These are phyloP conservation scores for Exserohilum rostratum DNA, from an alignment of 2,329 filamentous ascomycete genomes.

Conservation along the genomic window DNA sequence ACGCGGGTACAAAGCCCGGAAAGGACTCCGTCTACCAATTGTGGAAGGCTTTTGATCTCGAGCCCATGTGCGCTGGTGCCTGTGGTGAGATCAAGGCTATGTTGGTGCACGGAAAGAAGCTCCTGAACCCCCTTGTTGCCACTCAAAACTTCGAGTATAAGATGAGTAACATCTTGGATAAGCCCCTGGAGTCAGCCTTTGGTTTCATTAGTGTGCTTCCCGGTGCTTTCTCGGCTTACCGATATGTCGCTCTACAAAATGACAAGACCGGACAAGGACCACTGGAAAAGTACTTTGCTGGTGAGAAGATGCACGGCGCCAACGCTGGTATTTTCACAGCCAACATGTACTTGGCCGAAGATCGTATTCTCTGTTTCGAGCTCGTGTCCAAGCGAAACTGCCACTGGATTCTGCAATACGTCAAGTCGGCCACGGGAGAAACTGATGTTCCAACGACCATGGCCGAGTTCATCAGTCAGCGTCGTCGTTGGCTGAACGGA, in stretches of 20 bases:
- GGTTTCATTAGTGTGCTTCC: conserved; percentile 97
- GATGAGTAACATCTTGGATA: conserved; percentile 99
- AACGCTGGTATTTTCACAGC: conserved; percentile 96
- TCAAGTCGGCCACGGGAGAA: conserved; percentile 96
- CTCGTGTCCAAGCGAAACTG: conserved; percentile 97
- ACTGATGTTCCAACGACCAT: conserved; percentile 96
- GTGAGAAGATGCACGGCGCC: conserved; percentile 92
- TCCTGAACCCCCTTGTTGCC: conserved; percentile 91
- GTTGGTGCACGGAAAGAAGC: conserved; percentile 84
- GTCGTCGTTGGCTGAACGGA: conserved; percentile 96
- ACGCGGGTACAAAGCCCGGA: conserved; percentile 94
- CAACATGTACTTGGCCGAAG: conserved; percentile 99
- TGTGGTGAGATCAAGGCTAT: conserved; percentile 99
- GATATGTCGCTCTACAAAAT: conserved; percentile 92
- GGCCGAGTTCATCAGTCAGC: conserved; percentile 92
- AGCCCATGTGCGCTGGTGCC: conserved; percentile 96
- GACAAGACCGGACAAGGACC: conserved; percentile 94
- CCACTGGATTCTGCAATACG: conserved; percentile 96
- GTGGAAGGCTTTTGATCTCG: conserved; percentile 97
- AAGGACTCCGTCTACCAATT: conserved; percentile 95
- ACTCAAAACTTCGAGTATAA: conserved; percentile 99
- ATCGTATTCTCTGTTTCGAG: conserved; percentile 98
- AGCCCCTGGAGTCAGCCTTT: conserved; percentile 95
- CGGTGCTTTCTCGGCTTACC: conserved; percentile 97
- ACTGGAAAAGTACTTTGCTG: conserved; percentile 94